Evolutionary conservation across 129 eudicot species (phyloP).

Genomic region (Escallonia rubra): DNA sequence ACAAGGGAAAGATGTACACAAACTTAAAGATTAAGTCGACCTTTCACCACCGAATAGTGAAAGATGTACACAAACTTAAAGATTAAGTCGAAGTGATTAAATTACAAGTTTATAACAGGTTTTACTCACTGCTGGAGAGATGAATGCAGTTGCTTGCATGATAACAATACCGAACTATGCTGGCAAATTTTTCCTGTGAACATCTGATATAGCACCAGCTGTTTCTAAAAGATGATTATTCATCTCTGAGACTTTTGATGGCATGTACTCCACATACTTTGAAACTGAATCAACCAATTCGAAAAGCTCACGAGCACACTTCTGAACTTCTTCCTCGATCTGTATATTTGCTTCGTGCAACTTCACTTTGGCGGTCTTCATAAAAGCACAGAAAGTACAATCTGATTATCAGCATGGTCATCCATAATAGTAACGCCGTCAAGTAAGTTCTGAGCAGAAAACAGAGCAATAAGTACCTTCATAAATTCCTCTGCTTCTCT

Average conservation of each 20-base stretch:
- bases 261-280: conserved; percentile 49
- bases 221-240: conserved; percentile 43
- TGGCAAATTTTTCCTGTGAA: conserved; percentile 25
- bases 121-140: too few species aligned
- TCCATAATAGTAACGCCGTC: too few species aligned
- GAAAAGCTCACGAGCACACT: conserved; percentile 63
- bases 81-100: too few species aligned
- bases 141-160: too few species aligned
- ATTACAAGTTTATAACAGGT: too few species aligned
- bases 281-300: conserved; percentile 66
- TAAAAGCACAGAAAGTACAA: neutral
- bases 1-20: too few species aligned
- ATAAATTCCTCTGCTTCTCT: conserved; percentile 63
- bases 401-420: neutral
- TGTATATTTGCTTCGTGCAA: conserved; percentile 39
- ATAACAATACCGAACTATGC: neutral
- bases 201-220: conserved; percentile 39
- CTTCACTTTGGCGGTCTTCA: conserved; percentile 50
- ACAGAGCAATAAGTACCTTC: conserved; percentile 36
- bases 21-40: too few species aligned
- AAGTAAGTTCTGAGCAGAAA: neutral
- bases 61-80: too few species aligned
- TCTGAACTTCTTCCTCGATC: conserved; percentile 46
- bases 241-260: conserved; percentile 45
- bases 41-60: too few species aligned